phyloP scores from a whole-genome alignment of 805 yeast species.

The Metschnikowia similis region DNA sequence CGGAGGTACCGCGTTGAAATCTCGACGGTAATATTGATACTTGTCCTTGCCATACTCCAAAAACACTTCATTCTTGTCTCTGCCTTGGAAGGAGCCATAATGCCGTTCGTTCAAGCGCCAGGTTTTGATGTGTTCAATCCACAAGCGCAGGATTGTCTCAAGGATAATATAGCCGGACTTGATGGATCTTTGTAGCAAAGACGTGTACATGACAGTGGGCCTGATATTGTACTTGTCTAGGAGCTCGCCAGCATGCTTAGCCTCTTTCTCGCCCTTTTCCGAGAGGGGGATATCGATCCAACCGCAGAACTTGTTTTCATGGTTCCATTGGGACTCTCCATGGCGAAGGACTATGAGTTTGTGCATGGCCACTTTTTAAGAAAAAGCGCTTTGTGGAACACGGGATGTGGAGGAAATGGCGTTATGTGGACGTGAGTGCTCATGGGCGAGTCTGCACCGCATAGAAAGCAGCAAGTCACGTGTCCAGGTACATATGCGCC shows the following conservation, averaged over 20 bases:
- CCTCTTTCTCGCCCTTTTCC: constrained; percentile 36
- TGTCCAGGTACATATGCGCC: not conserved
- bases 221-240: constrained; percentile 24
- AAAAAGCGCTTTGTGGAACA: too few species aligned
- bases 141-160: constrained; percentile 26
- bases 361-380: constrained; percentile 12
- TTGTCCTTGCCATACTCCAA: constrained; percentile 33
- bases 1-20: constrained; percentile 38
- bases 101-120: constrained; percentile 45
- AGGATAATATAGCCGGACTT: constrained; percentile 39
- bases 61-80: constrained; percentile 34
- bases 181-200: constrained; percentile 37
- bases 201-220: constrained; percentile 35
- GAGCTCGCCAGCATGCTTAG: constrained; percentile 35
- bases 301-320: constrained; percentile 42
- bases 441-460: not conserved
- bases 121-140: constrained; percentile 35
- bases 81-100: constrained; percentile 41
- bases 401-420: too few species aligned
- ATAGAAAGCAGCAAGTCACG: not conserved
- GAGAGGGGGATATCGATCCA: constrained; percentile 43
- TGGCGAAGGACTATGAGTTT: constrained; percentile 41
- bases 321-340: constrained; percentile 43
- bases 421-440: not conserved
- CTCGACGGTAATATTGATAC: constrained; percentile 36